Conservation (phyloP, 768 basidiomycete species). For the Hericium rajendrae region DNA sequence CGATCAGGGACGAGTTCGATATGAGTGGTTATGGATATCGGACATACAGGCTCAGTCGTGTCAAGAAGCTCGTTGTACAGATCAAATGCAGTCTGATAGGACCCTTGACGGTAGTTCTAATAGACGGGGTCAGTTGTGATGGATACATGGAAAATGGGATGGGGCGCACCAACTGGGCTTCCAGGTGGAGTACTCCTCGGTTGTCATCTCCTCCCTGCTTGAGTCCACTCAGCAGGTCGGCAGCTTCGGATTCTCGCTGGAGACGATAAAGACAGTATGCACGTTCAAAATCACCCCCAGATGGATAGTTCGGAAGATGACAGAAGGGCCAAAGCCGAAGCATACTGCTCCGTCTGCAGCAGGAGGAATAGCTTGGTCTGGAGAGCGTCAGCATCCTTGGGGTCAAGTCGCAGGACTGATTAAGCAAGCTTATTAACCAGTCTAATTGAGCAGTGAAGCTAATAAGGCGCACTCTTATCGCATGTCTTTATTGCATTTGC, state of each 20-base stretch:
- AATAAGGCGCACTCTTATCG: slow-evolving; percentile 66
- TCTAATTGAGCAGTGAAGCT: neutral
- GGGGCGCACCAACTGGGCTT: slow-evolving; percentile 74
- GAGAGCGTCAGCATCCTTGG: slow-evolving; percentile 59
- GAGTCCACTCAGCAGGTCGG: slow-evolving; percentile 37
- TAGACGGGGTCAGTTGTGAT: slow-evolving; percentile 1
- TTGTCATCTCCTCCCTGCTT: slow-evolving; percentile 33
- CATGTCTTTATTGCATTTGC: slow-evolving; percentile 83
- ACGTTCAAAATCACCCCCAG: slow-evolving; percentile 44
- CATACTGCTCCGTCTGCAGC: slow-evolving; percentile 79
- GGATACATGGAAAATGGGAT: slow-evolving; percentile 3
- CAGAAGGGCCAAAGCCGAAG: slow-evolving; percentile 55
- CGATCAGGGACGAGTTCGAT: slow-evolving; percentile 6
- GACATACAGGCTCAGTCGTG: slow-evolving; percentile 58
- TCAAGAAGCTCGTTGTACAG: slow-evolving; percentile 78
- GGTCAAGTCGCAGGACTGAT: slow-evolving; percentile 62
- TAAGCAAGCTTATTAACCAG: neutral
- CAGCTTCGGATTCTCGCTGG: slow-evolving; percentile 66
- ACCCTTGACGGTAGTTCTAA: slow-evolving; percentile 71
- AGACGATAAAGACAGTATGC: slow-evolving; percentile 82
- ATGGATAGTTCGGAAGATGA: slow-evolving; percentile 21
- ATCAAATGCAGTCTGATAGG: slow-evolving; percentile 63
- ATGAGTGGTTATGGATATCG: slow-evolving; percentile 17
- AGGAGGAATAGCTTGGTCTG: slow-evolving; percentile 84
- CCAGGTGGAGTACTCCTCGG: slow-evolving; percentile 66